phyloP scores from a whole-genome alignment of 768 basidiomycete genomes.

The Tylopilus rubrobrunneus region DNA sequence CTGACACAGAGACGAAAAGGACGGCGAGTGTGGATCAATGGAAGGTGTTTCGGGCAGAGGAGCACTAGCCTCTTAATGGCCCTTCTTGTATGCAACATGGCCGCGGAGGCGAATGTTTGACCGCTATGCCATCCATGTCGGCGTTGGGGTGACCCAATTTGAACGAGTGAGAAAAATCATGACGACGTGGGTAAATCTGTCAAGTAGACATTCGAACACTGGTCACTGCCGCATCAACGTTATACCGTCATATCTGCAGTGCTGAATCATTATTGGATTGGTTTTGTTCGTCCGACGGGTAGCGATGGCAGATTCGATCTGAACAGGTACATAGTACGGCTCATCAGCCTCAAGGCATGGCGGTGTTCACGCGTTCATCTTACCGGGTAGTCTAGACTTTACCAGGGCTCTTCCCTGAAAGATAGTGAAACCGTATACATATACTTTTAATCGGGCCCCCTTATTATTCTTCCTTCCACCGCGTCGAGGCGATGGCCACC shows the following conservation, averaged over 20 bases:
- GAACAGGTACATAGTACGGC: slow-evolving; percentile 3
- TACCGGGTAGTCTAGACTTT: background rate
- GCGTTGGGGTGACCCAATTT: background rate
- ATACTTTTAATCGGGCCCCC: slow-evolving; percentile 1
- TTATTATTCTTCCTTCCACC: background rate
- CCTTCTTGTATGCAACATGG: background rate
- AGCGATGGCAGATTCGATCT: background rate
- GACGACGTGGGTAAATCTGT: too few species aligned
- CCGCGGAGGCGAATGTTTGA: background rate
- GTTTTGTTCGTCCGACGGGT: background rate
- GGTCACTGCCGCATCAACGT: background rate
- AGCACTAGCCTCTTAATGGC: background rate
- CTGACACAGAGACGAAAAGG: background rate
- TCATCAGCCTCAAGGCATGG: slow-evolving; percentile 19
- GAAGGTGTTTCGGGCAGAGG: background rate
- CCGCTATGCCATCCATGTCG: background rate
- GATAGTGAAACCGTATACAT: background rate
- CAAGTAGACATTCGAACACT: background rate
- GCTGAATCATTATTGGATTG: background rate
- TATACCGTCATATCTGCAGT: background rate
- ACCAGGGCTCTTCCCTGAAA: slow-evolving; percentile 14
- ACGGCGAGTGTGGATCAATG: slow-evolving; percentile 2
- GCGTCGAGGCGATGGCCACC: slow-evolving; percentile 10
- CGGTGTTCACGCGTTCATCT: slow-evolving; percentile 22
- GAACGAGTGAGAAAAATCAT: too few species aligned